Base-by-base conservation (phyloP, 2,329 filamentous ascomycete species). In the Penicillium crustosum region DNA sequence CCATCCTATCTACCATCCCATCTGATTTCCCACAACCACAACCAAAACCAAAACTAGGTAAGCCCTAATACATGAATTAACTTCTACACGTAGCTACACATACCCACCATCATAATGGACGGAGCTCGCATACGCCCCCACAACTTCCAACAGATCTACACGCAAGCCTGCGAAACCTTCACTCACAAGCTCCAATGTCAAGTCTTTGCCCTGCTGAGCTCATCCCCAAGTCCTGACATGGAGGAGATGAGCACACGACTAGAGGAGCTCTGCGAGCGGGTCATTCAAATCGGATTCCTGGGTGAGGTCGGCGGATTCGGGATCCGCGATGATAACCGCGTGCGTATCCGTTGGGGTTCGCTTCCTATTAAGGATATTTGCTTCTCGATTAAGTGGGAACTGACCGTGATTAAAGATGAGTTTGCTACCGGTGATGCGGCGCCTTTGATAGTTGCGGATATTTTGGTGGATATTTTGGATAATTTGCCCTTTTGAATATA, bases 131-230 rank as follows among this genome's bases (percentile, higher is more conserved):
- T 42, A 12, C 29, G 9, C 15, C 53, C 53, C 5, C 6, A 19
- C 7, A 43, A 43, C 19, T 56, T 44, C 31, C 15, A 1, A 1
- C 23, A 36, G 0, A 25, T 51, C 47, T 55, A 55, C 8, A 23
- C 21, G 7, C 31, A 55, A 43, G 41, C 39, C 21, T 56, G 53
- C 47, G 31, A 44, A 9, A 17, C 47, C 23, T 56, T 56, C 38
- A 38, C 47, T 2, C 53, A 44, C 25, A 56, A 56, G 35, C 47
- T 56, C 2, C 29, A 56, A 17, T 51, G 47, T 31, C 53, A 56
- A 13, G 29, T 56, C 4, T 52, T 38, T n/a, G 38, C 17, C 7
- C 31, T 51, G 3, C 13, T 43, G 2, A 38, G 38, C n/a, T 6
- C 8, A 17, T 17, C 31, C 4, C 47, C 53, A 1, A 51, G 29